Evolutionary conservation across 148 eudicot species (phyloP), one percentile per base, ranked within the genome.

Genomic region (Chenopodium album): DNA sequence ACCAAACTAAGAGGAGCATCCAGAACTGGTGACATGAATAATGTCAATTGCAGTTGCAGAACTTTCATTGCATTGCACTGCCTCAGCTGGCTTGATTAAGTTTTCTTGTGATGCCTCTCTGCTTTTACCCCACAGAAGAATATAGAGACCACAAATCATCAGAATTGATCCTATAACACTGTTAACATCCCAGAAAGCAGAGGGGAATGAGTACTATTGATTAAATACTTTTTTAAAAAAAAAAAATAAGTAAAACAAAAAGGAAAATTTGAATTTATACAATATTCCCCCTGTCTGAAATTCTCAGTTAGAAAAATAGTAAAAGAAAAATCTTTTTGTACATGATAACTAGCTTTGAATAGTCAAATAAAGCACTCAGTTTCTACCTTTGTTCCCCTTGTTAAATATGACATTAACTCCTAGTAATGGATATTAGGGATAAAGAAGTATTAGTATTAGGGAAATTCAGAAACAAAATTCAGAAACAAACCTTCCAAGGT

Each of bases 91-190:
- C 78, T 87, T 85, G 20, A 26, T 78, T 67, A 73, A 16, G 78
- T 22, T 64, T 10, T 23, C 75, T 4, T 10, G 75, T 7, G 13
- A 67, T 13, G 31, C 76, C 1, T 50, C 80, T 10, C 41, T 60
- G 79, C 82, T 86, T 80, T 91, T 88, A 77, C 92, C 94, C 94
- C 94, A 92, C 26, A 92, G 85, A 81, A 92, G 88, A 82, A 81
- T 63, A 75, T 92, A 92, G 69, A 92, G 81, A 47, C 94, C 91
- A 66, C 68, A 83, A 46, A 87, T 85, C 9, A 90, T 91, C 67
- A 83, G 23, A 14, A 72, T 37, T 7, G 92, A 90, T 73, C 94
- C 92, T 9, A 89, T 59, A 79, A 91, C 80, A 85, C 92, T 91
- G 88, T 48, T 29, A 73, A 84, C 44, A 50, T 22, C 59, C 19